These are phyloP conservation scores for Microascus cirrosus DNA, from an alignment of 2,329 filamentous ascomycete species.

Conservation along the genomic window DNA sequence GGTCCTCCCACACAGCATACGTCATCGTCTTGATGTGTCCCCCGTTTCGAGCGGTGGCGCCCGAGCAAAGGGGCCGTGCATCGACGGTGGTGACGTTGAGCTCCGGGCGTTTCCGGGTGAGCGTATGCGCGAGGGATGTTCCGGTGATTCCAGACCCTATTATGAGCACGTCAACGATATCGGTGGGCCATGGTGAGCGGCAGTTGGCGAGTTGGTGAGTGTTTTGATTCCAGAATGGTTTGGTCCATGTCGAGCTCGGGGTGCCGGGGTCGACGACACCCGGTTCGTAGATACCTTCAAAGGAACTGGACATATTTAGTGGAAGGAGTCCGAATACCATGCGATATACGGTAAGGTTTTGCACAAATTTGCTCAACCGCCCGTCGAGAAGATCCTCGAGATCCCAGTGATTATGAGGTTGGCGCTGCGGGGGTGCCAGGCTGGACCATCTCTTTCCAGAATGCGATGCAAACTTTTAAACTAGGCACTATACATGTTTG, in stretches of 20 bases:
- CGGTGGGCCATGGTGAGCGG: constrained; percentile 6
- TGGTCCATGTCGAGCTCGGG: constrained; percentile 9
- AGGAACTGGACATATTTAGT: constrained; percentile 10
- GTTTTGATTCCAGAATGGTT: constrained; percentile 10
- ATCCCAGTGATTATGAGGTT: no score
- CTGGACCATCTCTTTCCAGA: no score
- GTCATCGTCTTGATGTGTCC: constrained; percentile 10
- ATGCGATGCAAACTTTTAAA: no score
- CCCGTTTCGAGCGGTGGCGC: constrained; percentile 14
- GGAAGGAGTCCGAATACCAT: no score
- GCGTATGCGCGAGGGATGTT: constrained; percentile 7
- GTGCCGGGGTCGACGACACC: constrained; percentile 11
- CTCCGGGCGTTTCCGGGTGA: constrained; percentile 7
- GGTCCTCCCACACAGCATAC: constrained; percentile 7
- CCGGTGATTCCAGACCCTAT: constrained; percentile 13
- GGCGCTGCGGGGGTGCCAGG: no score
- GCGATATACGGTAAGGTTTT: no score
- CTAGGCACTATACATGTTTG: no score
- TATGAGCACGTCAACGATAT: constrained; percentile 11
- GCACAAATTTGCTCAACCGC: no score
- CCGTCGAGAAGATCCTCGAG: no score
- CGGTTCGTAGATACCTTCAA: constrained; percentile 12
- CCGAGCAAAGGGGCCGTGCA: constrained; percentile 10
- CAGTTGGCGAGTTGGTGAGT: not conserved
- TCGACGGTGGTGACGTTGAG: constrained; percentile 10